Conservation (phyloP, 2,329 filamentous ascomycete species). For the Exophiala oligosperma region DNA sequence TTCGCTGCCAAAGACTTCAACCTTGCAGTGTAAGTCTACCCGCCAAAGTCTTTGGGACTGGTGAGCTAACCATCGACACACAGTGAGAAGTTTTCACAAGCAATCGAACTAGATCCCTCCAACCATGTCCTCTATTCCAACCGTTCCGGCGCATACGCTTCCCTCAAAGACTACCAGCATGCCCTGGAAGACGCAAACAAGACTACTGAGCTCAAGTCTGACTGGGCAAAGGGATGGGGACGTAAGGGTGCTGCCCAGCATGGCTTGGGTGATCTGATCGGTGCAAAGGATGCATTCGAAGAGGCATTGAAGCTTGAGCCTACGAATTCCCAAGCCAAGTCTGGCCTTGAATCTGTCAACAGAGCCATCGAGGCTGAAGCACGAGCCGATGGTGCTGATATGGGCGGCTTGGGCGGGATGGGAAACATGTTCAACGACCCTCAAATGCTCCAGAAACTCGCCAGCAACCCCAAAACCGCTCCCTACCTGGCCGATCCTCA, state of each 20-base stretch:
- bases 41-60: constrained; percentile 11
- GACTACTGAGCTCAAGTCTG: constrained; percentile 90
- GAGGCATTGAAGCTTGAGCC: constrained; percentile 92
- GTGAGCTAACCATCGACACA: not conserved
- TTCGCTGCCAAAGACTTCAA: constrained; percentile 97
- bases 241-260: constrained; percentile 90
- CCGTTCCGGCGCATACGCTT: constrained; percentile 82
- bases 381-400: constrained; percentile 57
- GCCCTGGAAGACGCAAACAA: constrained; percentile 89
- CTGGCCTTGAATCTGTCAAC: constrained; percentile 79
- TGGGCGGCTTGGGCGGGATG: constrained; percentile 68
- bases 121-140: constrained; percentile 99
- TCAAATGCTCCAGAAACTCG: constrained; percentile 84
- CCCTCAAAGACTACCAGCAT: constrained; percentile 81
- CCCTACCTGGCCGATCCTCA: constrained; percentile 73
- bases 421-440: constrained; percentile 94
- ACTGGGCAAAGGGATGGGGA: constrained; percentile 97
- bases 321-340: constrained; percentile 88
- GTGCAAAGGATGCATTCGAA: constrained; percentile 86
- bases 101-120: constrained; percentile 79
- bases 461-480: constrained; percentile 90
- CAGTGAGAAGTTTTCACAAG: constrained; percentile 92
- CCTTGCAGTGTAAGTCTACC: constrained; percentile 78
- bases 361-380: constrained; percentile 82
- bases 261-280: constrained; percentile 80